Base-by-base conservation (phyloP, 1,139 yeast genomes). In the Candida labiduridarum region DNA sequence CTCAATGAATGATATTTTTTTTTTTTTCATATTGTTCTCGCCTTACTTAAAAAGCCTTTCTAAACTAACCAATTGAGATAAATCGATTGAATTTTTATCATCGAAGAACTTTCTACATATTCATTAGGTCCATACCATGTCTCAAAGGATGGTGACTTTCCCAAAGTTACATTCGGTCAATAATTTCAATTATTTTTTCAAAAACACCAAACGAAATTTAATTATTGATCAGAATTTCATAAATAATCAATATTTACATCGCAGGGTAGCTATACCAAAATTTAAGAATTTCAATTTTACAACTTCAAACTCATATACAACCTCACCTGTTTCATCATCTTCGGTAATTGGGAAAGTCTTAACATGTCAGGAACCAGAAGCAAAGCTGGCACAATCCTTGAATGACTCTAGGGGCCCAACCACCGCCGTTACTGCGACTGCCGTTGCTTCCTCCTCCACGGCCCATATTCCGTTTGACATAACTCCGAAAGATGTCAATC, bases 391-490 rank as follows among this genome's bases (percentile, higher is more conserved):
- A 2, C 71, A 65, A 47, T 58, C 60, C 31, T 46, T 52, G 34
- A 51, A 51, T 19, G 14, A 29, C 31, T 33, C 35, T 25, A 44
- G 33, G 22, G 22, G 22, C n/a, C 16, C 36, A 22, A 8, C 40
- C 41, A 11, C 36, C 2, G 12, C 16, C 14, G 16, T 45, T 6
- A 25, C 29, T 25, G 7, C 22, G 10, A 25, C 29, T 25, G 29
- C 10, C 10, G 10, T 9, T 25, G 10, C 29, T 25, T 6, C 25
- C 18, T 22, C 19, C 16, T 12, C 39, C n/a, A 25, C 19, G 15
- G 25, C 31, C 19, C 41, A 47, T 27, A 70, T 83, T 35, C 95
- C 95, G 0, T 87, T 87, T 59, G 71, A 78, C 41, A 85, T 86
- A 7, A 76, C 74, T 33, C 70, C 80, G 0, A 71, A 64, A 48